Conservation (phyloP, 441 rosid species). For the Bruguiera hainesii region DNA sequence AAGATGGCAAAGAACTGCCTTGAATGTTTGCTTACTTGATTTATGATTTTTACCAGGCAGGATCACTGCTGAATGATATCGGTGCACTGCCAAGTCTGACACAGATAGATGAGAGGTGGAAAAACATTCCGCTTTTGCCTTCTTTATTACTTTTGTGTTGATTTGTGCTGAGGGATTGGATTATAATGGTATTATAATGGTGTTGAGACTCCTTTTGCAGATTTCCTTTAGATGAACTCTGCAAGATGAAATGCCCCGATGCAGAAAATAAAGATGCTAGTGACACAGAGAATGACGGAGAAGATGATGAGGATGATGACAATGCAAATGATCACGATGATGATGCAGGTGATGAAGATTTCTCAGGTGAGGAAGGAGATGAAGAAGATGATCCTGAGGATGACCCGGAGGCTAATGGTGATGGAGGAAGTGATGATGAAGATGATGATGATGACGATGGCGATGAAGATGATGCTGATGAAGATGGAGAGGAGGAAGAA, state of each 20-base stretch:
- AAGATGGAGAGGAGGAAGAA: slow-evolving; percentile 22
- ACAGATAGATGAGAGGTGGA: slow-evolving; percentile 42
- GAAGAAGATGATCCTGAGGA: slow-evolving; percentile 69
- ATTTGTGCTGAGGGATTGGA: neutral
- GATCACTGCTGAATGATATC: slow-evolving; percentile 30
- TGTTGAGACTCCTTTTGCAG: slow-evolving; percentile 28
- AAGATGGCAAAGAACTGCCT: too few relatives aligned
- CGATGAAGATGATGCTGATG: slow-evolving; percentile 33
- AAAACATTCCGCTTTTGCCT: neutral
- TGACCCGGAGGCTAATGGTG: slow-evolving; percentile 58
- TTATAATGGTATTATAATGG: neutral
- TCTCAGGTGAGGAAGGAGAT: slow-evolving; percentile 54
- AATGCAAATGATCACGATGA: slow-evolving; percentile 47
- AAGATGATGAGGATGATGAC: slow-evolving; percentile 30
- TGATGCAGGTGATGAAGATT: slow-evolving; percentile 55
- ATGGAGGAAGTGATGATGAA: slow-evolving; percentile 51
- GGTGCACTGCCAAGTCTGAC: slow-evolving; percentile 21
- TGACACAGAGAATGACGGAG: slow-evolving; percentile 50
- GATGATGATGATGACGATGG: slow-evolving; percentile 41
- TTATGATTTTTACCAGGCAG: slow-evolving; percentile 30
- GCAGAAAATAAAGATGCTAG: slow-evolving; percentile 54
- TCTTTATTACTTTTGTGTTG: slow-evolving; percentile 3
- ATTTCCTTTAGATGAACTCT: slow-evolving; percentile 42
- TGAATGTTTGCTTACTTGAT: slow-evolving; percentile 3
- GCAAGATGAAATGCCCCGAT: slow-evolving; percentile 34